These are phyloP conservation scores for Lagenaria siceraria DNA, from an alignment of 306 rosid species.

Conservation along the genomic window DNA sequence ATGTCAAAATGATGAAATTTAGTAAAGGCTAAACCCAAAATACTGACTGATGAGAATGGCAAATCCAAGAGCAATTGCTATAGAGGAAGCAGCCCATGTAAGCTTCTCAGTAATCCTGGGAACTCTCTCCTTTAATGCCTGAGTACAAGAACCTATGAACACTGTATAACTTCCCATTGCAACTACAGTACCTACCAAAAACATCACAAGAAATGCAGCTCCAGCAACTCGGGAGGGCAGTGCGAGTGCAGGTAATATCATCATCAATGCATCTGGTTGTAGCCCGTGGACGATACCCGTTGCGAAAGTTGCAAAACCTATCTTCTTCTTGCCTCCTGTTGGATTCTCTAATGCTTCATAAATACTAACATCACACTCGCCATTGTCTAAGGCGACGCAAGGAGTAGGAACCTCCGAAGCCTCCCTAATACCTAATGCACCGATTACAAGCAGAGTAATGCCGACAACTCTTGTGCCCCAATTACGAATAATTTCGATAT, in stretches of 20 bases:
- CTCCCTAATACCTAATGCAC: conserved; percentile 84
- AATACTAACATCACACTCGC: conserved; percentile 50
- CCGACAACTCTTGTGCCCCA: conserved; percentile 96
- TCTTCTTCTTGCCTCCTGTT: conserved; percentile 54
- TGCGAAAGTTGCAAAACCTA: conserved; percentile 94
- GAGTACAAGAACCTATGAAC: conserved; percentile 72
- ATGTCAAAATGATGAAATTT: background rate
- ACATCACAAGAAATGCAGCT: conserved; percentile 82
- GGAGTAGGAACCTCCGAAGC: conserved; percentile 78
- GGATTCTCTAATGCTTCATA: conserved; percentile 53
- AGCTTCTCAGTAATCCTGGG: conserved; percentile 91
- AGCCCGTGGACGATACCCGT: conserved; percentile 85
- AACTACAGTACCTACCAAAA: conserved; percentile 69
- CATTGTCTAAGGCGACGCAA: conserved; percentile 69
- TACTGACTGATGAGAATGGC: conserved; percentile 78
- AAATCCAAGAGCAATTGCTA: conserved; percentile 82
- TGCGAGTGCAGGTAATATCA: conserved; percentile 89
- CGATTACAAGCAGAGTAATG: conserved; percentile 66
- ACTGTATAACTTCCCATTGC: conserved; percentile 98
- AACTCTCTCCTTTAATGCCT: conserved; percentile 66
- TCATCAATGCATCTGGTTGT: conserved; percentile 96
- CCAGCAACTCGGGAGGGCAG: conserved; percentile 84
- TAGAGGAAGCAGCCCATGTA: conserved; percentile 85
- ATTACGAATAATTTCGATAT: conserved; percentile 62
- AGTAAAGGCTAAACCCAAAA: conserved; percentile 76